These are phyloP conservation scores for Talaromyces amestolkiae DNA, from an alignment of 2,329 filamentous ascomycete genomes.

Conservation along the genomic window DNA sequence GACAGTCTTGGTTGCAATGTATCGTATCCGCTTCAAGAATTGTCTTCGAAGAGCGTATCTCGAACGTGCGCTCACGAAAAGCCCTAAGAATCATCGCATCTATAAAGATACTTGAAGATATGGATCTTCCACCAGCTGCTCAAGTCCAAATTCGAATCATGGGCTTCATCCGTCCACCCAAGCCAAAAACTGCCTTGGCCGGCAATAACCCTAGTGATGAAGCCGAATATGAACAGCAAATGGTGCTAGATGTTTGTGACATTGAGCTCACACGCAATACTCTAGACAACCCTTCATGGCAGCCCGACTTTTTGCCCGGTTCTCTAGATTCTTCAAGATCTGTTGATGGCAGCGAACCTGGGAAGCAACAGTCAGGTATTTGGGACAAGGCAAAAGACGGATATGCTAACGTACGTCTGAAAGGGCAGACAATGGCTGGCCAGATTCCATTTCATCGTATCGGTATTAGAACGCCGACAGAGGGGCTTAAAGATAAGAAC, in stretches of 20 bases:
- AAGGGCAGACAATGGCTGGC: slow-evolving; percentile 56
- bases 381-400: slow-evolving; percentile 47
- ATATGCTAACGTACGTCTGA: slow-evolving; percentile 50
- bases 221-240: slow-evolving; percentile 34
- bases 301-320: slow-evolving; percentile 27
- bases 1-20: slow-evolving; percentile 55
- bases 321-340: slow-evolving; percentile 28
- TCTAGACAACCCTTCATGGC: slow-evolving; percentile 42
- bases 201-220: slow-evolving; percentile 20
- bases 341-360: slow-evolving; percentile 13
- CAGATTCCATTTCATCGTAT: slow-evolving; percentile 58
- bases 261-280: slow-evolving; percentile 35
- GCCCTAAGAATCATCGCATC: slow-evolving; percentile 51
- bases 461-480: slow-evolving; percentile 53
- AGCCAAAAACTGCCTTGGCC: slow-evolving; percentile 19
- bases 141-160: slow-evolving; percentile 55
- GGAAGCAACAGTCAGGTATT: slow-evolving; percentile 23
- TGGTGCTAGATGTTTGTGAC: slow-evolving; percentile 42
- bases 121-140: slow-evolving; percentile 19
- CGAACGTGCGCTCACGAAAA: slow-evolving; percentile 29
- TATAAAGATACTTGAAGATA: slow-evolving; percentile 31
- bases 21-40: slow-evolving; percentile 56
- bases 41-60: slow-evolving; percentile 38
- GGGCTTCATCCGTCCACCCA: slow-evolving; percentile 46
- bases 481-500: slow-evolving; percentile 48